Percentiles rank a stretch among this genome's conserved stretches.
Conservation (phyloP, 2,329 filamentous ascomycete species). For the Aspergillus sp. region DNA sequence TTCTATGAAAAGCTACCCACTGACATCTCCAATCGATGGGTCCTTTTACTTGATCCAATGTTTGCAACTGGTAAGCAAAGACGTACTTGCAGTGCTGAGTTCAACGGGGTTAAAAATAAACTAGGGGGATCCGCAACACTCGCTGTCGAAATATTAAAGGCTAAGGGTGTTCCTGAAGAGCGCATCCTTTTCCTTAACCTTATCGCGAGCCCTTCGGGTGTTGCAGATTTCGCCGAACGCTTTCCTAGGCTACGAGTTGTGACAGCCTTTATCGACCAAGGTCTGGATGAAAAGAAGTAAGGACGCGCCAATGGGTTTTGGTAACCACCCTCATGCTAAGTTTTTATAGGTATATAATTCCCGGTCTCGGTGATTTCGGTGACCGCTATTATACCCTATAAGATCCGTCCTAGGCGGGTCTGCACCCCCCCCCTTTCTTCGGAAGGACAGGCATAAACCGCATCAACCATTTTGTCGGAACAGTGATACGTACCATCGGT, state of each 20-base stretch:
- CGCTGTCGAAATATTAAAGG: constrained; percentile 90
- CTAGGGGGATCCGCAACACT: constrained; percentile 91
- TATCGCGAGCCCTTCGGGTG: constrained; percentile 93
- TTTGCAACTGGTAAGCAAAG: constrained; percentile 78
- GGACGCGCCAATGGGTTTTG: constrained; percentile 28
- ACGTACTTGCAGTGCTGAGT: neutral
- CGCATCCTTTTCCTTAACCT: constrained; percentile 95
- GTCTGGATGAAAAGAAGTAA: constrained; percentile 97
- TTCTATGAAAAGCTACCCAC: constrained; percentile 98
- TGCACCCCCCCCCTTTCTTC: no score
- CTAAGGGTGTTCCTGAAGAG: constrained; percentile 88
- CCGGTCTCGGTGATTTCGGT: constrained; percentile 91
- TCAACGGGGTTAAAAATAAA: constrained; percentile 5
- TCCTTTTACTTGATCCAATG: constrained; percentile 95
- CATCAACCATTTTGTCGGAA: no score
- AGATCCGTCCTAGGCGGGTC: constrained; percentile 6
- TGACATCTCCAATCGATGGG: constrained; percentile 91
- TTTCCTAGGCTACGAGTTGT: constrained; percentile 90
- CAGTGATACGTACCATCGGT: no score
- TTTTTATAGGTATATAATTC: constrained; percentile 78
- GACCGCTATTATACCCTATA: constrained; percentile 93
- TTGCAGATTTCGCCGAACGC: constrained; percentile 81
- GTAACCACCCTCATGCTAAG: constrained; percentile 6
- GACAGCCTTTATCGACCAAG: constrained; percentile 93
- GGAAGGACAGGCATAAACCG: no score